Conservation (phyloP, 129 eudicot genomes). For the Smallanthus sonchifolius region DNA sequence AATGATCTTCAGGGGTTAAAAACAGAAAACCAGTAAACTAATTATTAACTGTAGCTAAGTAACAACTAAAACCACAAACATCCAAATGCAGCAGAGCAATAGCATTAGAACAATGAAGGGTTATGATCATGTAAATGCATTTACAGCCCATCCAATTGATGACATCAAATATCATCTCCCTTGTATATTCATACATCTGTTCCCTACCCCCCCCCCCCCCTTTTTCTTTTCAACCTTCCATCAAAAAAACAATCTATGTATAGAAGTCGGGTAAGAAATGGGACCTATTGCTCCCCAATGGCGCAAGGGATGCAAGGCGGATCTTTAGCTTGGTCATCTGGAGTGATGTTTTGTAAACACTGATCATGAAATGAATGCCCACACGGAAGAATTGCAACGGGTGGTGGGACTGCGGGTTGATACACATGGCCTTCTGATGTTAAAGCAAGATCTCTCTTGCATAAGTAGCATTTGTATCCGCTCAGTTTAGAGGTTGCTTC, state of each 20-base stretch:
- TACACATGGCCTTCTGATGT: constrained; percentile 54
- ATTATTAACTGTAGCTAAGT: neutral
- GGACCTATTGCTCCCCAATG: constrained; percentile 50
- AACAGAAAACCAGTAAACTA: too few species aligned
- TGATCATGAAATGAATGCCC: constrained; percentile 79
- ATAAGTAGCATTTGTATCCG: constrained; percentile 53
- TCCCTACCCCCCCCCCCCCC: neutral
- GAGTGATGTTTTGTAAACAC: constrained; percentile 60
- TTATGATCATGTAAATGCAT: neutral
- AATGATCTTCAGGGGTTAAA: too few species aligned
- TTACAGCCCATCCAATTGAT: neutral
- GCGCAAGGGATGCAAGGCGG: constrained; percentile 93
- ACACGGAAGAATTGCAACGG: constrained; percentile 73
- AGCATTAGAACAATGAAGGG: neutral
- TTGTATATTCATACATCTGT: neutral
- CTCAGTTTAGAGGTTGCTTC: constrained; percentile 32
- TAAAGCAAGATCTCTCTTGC: constrained; percentile 69
- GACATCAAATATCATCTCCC: neutral
- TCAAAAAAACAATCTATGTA: neutral
- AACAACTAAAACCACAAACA: neutral
- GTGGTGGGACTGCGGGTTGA: constrained; percentile 49
- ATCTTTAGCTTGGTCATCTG: constrained; percentile 48
- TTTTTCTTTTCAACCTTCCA: neutral
- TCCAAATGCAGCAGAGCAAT: neutral
- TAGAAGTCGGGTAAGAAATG: constrained; percentile 3